Evolutionary conservation across 2,329 filamentous ascomycete species (phyloP), one percentile per base, ranked within the genome.

Genomic region (Aspergillus tubingensis): DNA sequence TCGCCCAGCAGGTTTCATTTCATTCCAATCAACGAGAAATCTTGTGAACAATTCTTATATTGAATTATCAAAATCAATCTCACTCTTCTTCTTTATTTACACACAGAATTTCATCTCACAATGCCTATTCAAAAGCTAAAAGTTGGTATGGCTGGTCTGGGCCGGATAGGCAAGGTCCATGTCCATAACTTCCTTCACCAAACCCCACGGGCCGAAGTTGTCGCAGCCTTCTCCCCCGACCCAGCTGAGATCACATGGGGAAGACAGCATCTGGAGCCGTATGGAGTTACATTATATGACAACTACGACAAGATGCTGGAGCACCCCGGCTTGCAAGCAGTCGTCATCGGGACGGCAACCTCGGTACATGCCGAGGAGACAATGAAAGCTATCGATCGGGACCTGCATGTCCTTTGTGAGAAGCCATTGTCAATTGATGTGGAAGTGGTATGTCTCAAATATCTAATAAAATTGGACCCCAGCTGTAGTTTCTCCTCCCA

Each of bases 361-460:
- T 81, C 79, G 0, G 80, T 81, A 27, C 83, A 86, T 64, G 83
- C 83, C 0, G 79, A 84, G 61, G 80, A 86, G 64, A 79, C 82
- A 0, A 83, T 85, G 71, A 80, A 82, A 65, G 83, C 83, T 8
- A 85, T 86, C 58, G 73, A 82, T 38, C 76, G 76, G 8, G 79
- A 80, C 36, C 77, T 81, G 65, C 83, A 86, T 65, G 82, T 85
- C 0, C 72, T 86, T 7, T 85, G 83, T 68, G 84, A 86, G 73
- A 86, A 78, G 64, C 76, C 76, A 3, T 63, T 78, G 19, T 82
- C 80, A 53, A 88, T 85, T 1, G 82, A 79, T 60, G 76, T 86
- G 25, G 83, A 86, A 67, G 77, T 86, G 57, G 85, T 86, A 73
- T 67, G 81, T 49, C 11, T 19, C 25, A 8, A 8, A 10, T 41